Evolutionary conservation across 2,329 filamentous ascomycete species (phyloP), one percentile per base, ranked within the genome.

Genomic region (Arthrobotrys sinensis): DNA sequence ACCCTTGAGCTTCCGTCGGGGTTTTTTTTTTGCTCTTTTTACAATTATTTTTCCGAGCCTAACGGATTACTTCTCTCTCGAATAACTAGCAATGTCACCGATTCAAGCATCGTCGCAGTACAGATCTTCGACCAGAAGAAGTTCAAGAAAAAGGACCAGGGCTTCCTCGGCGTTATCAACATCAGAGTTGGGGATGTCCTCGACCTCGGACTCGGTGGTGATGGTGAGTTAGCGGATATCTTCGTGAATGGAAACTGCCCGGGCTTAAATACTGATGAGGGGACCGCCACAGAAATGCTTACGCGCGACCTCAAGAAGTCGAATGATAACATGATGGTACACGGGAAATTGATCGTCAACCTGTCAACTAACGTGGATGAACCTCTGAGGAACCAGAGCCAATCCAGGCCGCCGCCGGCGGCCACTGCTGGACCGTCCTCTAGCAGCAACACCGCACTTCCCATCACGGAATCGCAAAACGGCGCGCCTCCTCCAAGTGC

Each of bases 91-190:
- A 90, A 89, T 84, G 95, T 93, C 78, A 96, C 91, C 79, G 96
- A 99, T 84, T 95, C 97, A 83, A 97, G 94, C 85, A 97, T 99
- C 83, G 88, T 99, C 57, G 96, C 96, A 6, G 94, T 99, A 55
- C 96, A 99, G 84, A 97, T 99, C 69, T 99, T 99, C 84, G 96
- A 99, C 85, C 96, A 99, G 86, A 97, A 97, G 88, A 99, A 99
- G 87, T 99, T 99, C 87, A 99, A 99, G 88, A 99, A 99, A 90
- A 99, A 98, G 93, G 96, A 99, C 82, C 96, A 99, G 85, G 96
- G 96, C 7, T 99, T 99, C 84, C 88, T 99, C 5, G 96, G 96
- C 73, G 96, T 99, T 68, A 97, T 99, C 83, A 99, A 99, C 84
- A 92, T 99, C 82, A 91, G 94, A 76, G 92, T 99, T 81, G 96